Evolutionary conservation across 352 stramenopile genomes (phyloP).

Genomic region (Thraustochytrium sp.): DNA sequence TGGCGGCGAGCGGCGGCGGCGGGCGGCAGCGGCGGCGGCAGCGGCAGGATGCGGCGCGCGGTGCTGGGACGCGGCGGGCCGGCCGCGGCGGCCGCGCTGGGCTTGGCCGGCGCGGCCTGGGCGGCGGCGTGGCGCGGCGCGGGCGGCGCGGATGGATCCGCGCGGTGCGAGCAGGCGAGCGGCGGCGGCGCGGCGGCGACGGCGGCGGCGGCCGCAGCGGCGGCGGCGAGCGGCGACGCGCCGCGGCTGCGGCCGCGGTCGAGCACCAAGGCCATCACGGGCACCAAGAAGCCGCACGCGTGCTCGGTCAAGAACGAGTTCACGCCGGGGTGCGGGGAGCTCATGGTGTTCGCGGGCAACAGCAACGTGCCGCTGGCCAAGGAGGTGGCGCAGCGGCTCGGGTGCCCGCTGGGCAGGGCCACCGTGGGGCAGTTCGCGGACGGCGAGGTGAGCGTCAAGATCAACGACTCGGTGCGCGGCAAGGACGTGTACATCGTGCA

Average conservation of each 20-base stretch:
- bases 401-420: constrained; percentile 74
- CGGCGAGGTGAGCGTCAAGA: constrained; percentile 82
- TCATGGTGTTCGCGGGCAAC: constrained; percentile 84
- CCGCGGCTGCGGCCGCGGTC: background rate
- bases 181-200: background rate
- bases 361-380: constrained; percentile 79
- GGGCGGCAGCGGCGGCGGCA: too few species aligned
- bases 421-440: constrained; percentile 81
- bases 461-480: constrained; percentile 80
- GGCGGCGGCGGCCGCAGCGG: too few species aligned
- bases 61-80: too few species aligned
- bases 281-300: constrained; percentile 55
- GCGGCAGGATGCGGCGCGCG: too few species aligned
- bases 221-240: too few species aligned
- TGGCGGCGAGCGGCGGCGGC: too few species aligned
- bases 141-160: too few species aligned
- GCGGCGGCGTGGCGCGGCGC: too few species aligned
- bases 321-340: constrained; percentile 79
- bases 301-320: constrained; percentile 82
- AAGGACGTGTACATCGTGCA: constrained; percentile 91
- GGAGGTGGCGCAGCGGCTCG: constrained; percentile 74
- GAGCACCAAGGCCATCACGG: background rate
- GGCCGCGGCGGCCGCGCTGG: background rate
- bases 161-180: background rate
- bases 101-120: background rate